phyloP scores from a whole-genome alignment of 179 eudicot genomes.

The Vitellaria paradoxa region DNA sequence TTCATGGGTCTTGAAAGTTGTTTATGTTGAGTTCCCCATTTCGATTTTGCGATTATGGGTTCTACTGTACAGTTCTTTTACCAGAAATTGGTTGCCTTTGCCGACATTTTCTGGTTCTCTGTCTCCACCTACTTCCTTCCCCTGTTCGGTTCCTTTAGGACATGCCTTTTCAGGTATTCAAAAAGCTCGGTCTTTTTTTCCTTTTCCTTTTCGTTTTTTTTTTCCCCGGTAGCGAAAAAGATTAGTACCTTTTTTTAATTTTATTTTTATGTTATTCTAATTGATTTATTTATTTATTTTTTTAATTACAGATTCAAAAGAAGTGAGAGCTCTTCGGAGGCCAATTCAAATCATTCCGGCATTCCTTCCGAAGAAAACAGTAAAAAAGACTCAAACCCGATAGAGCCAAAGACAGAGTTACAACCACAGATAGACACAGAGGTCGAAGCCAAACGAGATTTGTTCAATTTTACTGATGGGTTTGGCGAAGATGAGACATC shows the following conservation, averaged over 20 bases:
- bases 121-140: conserved; percentile 36
- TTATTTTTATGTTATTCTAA: not conserved
- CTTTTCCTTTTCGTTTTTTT: no score
- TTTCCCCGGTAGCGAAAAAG: no score
- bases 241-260: not conserved
- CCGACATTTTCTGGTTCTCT: conserved; percentile 31
- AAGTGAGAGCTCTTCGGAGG: conserved; percentile 6
- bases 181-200: not conserved
- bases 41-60: conserved; percentile 30
- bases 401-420: conserved; percentile 11
- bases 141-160: conserved; percentile 43
- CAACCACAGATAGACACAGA: conserved; percentile 8
- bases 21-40: conserved; percentile 21
- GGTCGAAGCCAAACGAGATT: conserved; percentile 18
- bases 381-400: not conserved
- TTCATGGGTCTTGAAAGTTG: conserved; percentile 25
- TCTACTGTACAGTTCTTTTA: conserved; percentile 25
- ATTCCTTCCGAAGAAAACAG: not conserved
- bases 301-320: conserved; percentile 26
- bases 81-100: conserved; percentile 29
- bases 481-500: conserved; percentile 24
- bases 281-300: not conserved
- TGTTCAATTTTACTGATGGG: conserved; percentile 8
- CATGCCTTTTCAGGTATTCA: conserved; percentile 54
- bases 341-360: not conserved